Evolutionary conservation across 345 rosid species (phyloP).

Genomic region (Balakata baccata): DNA sequence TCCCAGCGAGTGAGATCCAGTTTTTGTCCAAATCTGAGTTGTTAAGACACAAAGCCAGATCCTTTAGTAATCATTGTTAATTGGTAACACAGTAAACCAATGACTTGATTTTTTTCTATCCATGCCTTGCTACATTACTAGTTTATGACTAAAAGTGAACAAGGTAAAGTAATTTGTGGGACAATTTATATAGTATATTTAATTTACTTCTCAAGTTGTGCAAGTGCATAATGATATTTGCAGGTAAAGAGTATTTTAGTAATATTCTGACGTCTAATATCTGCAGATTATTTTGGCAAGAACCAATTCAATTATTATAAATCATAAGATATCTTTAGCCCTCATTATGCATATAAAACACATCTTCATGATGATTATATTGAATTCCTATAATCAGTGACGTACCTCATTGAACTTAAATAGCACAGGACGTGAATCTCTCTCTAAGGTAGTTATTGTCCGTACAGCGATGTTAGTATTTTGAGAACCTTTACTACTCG

Average conservation of each 20-base stretch:
- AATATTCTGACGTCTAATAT: not conserved
- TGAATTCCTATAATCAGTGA: constrained; percentile 2
- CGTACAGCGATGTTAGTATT: constrained; percentile 36
- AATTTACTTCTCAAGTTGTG: not conserved
- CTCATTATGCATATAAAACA: not conserved
- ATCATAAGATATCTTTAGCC: not conserved
- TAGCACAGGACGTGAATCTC: constrained; percentile 71
- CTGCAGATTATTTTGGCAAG: not conserved
- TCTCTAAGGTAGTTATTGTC: constrained; percentile 44
- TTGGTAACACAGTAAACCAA: no score
- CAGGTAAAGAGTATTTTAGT: not conserved
- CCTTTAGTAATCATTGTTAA: no score
- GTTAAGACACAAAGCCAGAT: no score
- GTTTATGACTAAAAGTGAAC: not conserved
- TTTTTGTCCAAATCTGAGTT: no score
- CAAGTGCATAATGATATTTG: not conserved
- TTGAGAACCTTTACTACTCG: constrained; percentile 40
- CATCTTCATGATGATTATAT: not conserved
- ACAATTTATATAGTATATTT: not conserved
- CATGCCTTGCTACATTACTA: no score
- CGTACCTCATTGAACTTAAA: constrained; percentile 90
- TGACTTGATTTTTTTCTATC: not conserved
- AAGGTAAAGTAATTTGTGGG: not conserved
- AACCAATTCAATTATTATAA: not conserved
- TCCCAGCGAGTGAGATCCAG: not conserved